Conservation (phyloP, 2,329 filamentous ascomycete genomes). For the Exophiala sp. region DNA sequence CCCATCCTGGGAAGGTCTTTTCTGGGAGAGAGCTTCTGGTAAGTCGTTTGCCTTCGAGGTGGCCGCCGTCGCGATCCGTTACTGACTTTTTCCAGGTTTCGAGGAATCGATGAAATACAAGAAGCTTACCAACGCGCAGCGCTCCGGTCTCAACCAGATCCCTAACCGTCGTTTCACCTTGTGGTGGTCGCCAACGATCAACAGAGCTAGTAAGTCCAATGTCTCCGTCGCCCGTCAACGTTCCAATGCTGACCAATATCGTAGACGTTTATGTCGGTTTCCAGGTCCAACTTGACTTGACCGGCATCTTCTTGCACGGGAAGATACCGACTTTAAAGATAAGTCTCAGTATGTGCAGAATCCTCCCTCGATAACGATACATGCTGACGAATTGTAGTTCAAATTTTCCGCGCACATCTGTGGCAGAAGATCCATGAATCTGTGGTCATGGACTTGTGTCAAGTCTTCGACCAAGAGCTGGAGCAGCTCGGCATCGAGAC, state of each 20-base stretch:
- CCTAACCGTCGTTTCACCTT: constrained; percentile 97
- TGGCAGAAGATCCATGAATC: constrained; percentile 99
- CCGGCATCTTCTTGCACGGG: constrained; percentile 97
- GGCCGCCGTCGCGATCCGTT: neutral
- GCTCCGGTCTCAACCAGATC: constrained; percentile 96
- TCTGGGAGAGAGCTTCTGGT: constrained; percentile 70
- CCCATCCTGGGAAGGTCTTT: constrained; percentile 92
- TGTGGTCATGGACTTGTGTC: constrained; percentile 97
- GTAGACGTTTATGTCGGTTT: constrained; percentile 91
- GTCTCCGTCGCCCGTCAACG: neutral
- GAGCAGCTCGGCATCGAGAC: constrained; percentile 95
- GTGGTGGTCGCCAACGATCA: constrained; percentile 70
- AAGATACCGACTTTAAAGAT: constrained; percentile 99
- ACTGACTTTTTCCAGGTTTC: constrained; percentile 41
- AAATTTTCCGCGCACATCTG: constrained; percentile 98
- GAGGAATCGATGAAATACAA: constrained; percentile 87
- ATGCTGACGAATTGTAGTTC: constrained; percentile 52
- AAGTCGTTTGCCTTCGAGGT: constrained; percentile 36
- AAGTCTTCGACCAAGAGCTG: constrained; percentile 96
- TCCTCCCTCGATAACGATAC: neutral
- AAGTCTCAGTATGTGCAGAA: constrained; percentile 43
- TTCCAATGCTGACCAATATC: neutral
- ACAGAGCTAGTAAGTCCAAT: constrained; percentile 4
- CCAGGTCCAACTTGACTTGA: constrained; percentile 96
- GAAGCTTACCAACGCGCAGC: constrained; percentile 94